A percentile compares a stretch with the other conserved stretches of the same genome.
phyloP scores from a whole-genome alignment of 257 asterid genomes.

The Nicotiana otophora region DNA sequence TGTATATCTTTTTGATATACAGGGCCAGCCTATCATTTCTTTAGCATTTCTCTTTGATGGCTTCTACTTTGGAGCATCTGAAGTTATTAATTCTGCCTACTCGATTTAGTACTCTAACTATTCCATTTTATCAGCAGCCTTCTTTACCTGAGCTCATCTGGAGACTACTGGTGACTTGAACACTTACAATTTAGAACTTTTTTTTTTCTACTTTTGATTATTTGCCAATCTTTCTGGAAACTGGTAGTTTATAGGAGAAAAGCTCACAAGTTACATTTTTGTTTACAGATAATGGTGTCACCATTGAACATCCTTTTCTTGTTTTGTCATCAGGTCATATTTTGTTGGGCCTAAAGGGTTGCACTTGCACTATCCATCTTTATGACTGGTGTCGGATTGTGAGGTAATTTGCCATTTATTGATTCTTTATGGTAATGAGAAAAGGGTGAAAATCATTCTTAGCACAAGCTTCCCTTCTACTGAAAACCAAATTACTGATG shows the following conservation, averaged over 20 bases:
- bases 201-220: neutral
- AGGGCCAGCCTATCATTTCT: conserved; percentile 47
- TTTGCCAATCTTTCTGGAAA: neutral
- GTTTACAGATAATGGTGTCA: conserved; percentile 24
- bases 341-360: conserved; percentile 36
- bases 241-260: neutral
- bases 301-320: conserved; percentile 26
- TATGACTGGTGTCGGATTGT: conserved; percentile 41
- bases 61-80: conserved; percentile 50
- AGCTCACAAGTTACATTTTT: neutral
- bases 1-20: conserved; percentile 14
- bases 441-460: neutral
- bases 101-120: conserved; percentile 40
- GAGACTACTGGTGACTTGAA: neutral
- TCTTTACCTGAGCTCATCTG: neutral
- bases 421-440: neutral
- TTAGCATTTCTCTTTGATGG: conserved; percentile 55
- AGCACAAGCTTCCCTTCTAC: neutral
- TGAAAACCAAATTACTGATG: neutral
- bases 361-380: conserved; percentile 35
- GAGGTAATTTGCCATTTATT: conserved; percentile 23
- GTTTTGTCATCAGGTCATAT: conserved; percentile 27
- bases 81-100: conserved; percentile 43
- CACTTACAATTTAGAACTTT: neutral
- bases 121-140: neutral